Conservation (phyloP, 176 grass and related monocot genomes). For the Elaeis guineensis region DNA sequence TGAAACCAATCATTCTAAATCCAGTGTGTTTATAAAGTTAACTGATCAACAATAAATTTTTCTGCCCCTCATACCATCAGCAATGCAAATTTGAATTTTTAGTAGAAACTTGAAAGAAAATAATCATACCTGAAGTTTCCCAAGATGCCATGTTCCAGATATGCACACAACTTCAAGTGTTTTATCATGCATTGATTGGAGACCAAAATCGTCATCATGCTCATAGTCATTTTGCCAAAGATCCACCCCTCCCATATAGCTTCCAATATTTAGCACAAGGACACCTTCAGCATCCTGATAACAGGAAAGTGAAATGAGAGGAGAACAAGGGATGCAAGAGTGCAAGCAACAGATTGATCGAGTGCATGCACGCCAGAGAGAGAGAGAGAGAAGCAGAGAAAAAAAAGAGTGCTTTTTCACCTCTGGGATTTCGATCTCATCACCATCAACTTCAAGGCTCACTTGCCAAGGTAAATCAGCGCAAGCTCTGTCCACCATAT, state of each 20-base stretch:
- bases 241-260: slow-evolving; percentile 97
- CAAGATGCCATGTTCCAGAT: slow-evolving; percentile 90
- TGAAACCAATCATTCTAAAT: no score
- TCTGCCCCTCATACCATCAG: background rate
- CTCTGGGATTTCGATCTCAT: slow-evolving; percentile 75
- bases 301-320: slow-evolving; percentile 23
- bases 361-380: background rate
- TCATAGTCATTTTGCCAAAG: slow-evolving; percentile 77
- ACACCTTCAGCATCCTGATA: slow-evolving; percentile 92
- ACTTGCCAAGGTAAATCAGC: slow-evolving; percentile 83
- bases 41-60: no score
- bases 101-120: background rate
- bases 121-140: slow-evolving; percentile 80
- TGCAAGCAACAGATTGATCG: no score
- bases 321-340: no score
- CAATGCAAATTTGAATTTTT: background rate
- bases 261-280: slow-evolving; percentile 79
- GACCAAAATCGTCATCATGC: slow-evolving; percentile 52
- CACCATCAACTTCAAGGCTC: slow-evolving; percentile 85
- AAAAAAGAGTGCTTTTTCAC: slow-evolving; percentile 30
- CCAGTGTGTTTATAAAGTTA: no score
- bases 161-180: slow-evolving; percentile 86
- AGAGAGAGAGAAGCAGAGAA: slow-evolving; percentile 15
- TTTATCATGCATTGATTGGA: slow-evolving; percentile 87
- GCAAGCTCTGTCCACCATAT: slow-evolving; percentile 88